A percentile compares a stretch with the other conserved stretches of the same genome.
Evolutionary conservation across 1,284 basidiomycete genomes (phyloP).

Genomic region (Trichosporon ovoides): DNA sequence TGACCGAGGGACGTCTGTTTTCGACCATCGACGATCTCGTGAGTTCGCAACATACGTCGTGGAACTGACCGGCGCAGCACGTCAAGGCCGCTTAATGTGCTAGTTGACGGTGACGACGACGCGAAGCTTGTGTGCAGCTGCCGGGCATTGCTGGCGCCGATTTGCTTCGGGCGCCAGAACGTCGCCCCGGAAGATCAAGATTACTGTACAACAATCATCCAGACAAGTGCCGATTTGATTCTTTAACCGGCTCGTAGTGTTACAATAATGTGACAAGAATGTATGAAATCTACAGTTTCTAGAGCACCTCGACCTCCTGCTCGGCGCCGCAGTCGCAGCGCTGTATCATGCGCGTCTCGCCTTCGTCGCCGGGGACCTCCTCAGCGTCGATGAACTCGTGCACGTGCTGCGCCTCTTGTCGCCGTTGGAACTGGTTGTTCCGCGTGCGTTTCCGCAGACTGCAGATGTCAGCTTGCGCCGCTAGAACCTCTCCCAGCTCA

Average conservation of each 20-base stretch:
- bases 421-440: constrained; percentile 81
- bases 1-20: constrained; percentile 64
- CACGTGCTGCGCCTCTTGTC: constrained; percentile 78
- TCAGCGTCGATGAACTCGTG: constrained; percentile 69
- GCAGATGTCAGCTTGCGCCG: not conserved
- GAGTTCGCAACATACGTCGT: constrained; percentile 13
- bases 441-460: constrained; percentile 71
- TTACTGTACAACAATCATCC: constrained; percentile 5
- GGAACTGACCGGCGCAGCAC: constrained; percentile 23
- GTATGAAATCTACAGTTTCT: constrained; percentile 10
- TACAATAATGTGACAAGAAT: not conserved
- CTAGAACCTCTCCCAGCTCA: constrained; percentile 25
- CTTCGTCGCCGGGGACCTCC: constrained; percentile 52
- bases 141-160: not conserved
- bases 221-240: not conserved
- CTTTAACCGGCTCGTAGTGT: not conserved
- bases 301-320: constrained; percentile 77
- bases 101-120: too few species aligned
- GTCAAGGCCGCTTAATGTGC: constrained; percentile 26
- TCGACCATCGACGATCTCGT: constrained; percentile 61
- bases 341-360: constrained; percentile 51
- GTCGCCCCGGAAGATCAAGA: not conserved
- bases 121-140: too few species aligned
- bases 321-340: constrained; percentile 83
- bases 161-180: not conserved